These are phyloP conservation scores for Suillus weaverae DNA, from an alignment of 768 basidiomycete genomes.

Conservation along the genomic window DNA sequence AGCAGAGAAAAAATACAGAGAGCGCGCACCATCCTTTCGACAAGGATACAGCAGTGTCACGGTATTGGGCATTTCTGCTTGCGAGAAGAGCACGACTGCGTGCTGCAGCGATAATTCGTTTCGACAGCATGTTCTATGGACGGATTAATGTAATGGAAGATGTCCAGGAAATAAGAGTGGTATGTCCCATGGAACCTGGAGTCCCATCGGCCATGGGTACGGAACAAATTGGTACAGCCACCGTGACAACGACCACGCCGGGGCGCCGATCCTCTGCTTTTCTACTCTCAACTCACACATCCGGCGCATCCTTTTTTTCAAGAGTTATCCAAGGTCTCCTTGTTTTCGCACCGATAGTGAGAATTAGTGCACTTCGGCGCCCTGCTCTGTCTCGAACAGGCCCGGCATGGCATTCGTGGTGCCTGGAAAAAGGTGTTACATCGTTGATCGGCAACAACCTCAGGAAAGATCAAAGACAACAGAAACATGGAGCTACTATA, in stretches of 20 bases:
- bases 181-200: background rate
- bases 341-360: background rate
- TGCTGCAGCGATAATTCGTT: slow-evolving; percentile 65
- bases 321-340: background rate
- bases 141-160: background rate
- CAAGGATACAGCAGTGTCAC: slow-evolving; percentile 32
- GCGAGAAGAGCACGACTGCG: slow-evolving; percentile 55
- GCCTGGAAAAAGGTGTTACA: background rate
- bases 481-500: background rate
- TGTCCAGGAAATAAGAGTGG: background rate
- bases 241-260: background rate
- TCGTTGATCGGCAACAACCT: background rate
- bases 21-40: slow-evolving; percentile 50
- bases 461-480: background rate
- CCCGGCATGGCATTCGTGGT: background rate
- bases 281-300: slow-evolving; percentile 1
- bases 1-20: slow-evolving; percentile 14
- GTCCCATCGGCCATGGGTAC: background rate
- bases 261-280: slow-evolving; percentile 1
- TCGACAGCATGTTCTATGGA: slow-evolving; percentile 57
- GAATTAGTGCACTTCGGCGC: background rate
- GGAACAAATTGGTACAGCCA: slow-evolving; percentile 1
- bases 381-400: background rate
- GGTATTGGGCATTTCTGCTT: slow-evolving; percentile 30
- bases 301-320: background rate